Base-by-base conservation (phyloP, 306 rosid species). In the Corylus heterophylla region DNA sequence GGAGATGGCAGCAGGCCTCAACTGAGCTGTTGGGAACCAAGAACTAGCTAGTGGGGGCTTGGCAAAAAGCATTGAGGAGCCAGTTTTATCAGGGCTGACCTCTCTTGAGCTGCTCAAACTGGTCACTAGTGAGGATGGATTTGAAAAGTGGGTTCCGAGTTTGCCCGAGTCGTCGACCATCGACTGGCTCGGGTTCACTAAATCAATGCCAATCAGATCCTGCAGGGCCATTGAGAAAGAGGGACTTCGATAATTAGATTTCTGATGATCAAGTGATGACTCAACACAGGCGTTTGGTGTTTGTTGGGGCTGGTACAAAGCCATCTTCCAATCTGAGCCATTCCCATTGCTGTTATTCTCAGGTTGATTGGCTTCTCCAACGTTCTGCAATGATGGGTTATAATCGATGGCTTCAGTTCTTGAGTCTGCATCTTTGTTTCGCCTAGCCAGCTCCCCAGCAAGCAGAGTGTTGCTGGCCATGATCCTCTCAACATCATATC, bases 401-500 rank as follows among this genome's bases (percentile, higher is more conserved):
- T 74, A 74, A 8, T 86, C 89, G 0, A 70, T 54, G 52, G 87
- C 89, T 13, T 81, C 86, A 0, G 72, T 80, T 78, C 74, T 78
- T 6, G 90, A 86, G 42, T 79, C 88, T 0, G 45, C 39, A 5
- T 82, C 93, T 63, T 88, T 92, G 81, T 81, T 84, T 52, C 99
- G 76, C 69, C 96, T 82, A 1, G 98, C 99, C 8, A 88, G 66
- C 66, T 96, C 97, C 3, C 99, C 97, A 0, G 97, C 88, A 0
- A 93, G 94, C 3, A 96, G 90, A 16, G 94, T 91, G 16, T 63
- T 91, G 58, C 99, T 96, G 17, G 96, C 92, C 90, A 91, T 93
- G 89, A 96, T 96, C 72, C 85, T 90, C 45, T 96, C 99, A 5
- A 96, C 97, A 2, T 96, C 91, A 55, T 96, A 96, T 76, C 92